phyloP scores from a whole-genome alignment of 2,329 filamentous ascomycete genomes.

The Lasiodiplodia sp. region DNA sequence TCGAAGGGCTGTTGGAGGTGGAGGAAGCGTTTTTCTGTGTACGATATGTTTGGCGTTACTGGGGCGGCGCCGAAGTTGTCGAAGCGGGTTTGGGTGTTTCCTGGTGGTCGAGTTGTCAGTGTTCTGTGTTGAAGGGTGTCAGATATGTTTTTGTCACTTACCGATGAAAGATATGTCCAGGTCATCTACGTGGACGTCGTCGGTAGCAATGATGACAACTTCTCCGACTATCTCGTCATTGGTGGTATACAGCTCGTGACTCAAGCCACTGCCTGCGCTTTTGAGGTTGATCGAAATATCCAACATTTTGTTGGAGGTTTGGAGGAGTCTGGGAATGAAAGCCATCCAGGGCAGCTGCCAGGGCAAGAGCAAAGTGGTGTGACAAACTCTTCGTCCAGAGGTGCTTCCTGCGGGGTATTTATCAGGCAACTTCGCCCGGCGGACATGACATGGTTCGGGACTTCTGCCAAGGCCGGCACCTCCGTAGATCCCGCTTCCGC shows the following conservation, averaged over 20 bases:
- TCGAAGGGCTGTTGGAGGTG: conserved; percentile 1
- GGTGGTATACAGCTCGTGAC: background rate
- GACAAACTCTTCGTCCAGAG: too few relatives aligned
- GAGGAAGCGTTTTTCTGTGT: conserved; percentile 3
- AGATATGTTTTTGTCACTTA: background rate
- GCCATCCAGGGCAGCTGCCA: background rate
- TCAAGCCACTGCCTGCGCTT: background rate
- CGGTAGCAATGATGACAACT: background rate
- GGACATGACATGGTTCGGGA: background rate
- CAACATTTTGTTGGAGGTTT: background rate
- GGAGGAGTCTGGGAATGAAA: background rate
- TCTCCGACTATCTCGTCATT: conserved; percentile 2
- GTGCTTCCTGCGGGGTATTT: background rate
- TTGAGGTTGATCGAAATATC: background rate
- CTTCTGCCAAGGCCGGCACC: background rate
- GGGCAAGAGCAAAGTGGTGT: background rate
- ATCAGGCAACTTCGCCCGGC: background rate
- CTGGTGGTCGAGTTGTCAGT: background rate
- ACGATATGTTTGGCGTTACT: background rate
- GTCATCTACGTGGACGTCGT: background rate
- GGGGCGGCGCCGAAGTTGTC: background rate
- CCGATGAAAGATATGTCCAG: conserved; percentile 8
- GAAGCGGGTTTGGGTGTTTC: background rate
- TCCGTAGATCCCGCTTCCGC: conserved; percentile 9
- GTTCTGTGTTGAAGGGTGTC: background rate